phyloP scores from a whole-genome alignment of 2,329 filamentous ascomycete species.

The Diaporthe sp. region DNA sequence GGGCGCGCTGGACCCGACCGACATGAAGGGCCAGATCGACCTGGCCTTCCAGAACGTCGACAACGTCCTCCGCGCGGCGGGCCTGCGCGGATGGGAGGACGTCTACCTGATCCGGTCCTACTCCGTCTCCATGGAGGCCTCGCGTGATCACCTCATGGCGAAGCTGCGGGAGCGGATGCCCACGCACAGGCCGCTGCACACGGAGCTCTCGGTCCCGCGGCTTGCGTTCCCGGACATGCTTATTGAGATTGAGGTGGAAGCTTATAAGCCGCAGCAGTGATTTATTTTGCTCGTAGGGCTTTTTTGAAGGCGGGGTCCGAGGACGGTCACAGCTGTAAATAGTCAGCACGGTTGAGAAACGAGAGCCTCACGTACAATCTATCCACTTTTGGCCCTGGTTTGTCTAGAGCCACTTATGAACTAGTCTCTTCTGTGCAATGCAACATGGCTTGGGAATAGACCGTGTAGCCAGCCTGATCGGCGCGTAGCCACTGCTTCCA shows the following conservation, averaged over 20 bases:
- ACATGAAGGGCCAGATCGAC: slow-evolving; percentile 11
- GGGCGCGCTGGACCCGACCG: neutral
- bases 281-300: too few species aligned
- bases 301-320: neutral
- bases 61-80: slow-evolving; percentile 1
- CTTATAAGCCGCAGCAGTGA: neutral
- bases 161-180: slow-evolving; percentile 1
- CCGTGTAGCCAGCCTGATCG: too few species aligned
- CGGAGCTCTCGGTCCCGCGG: slow-evolving; percentile 1
- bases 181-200: neutral
- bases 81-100: slow-evolving; percentile 14
- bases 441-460: too few species aligned
- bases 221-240: neutral
- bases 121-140: neutral
- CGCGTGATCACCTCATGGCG: neutral
- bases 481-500: too few species aligned
- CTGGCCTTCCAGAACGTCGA: slow-evolving; percentile 19
- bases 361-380: too few species aligned
- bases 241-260: slow-evolving; percentile 20
- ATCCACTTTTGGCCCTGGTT: too few species aligned
- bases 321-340: too few species aligned
- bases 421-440: too few species aligned
- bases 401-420: too few species aligned
- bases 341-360: too few species aligned
- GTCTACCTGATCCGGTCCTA: slow-evolving; percentile 11